Evolutionary conservation across 2,329 filamentous ascomycete genomes (phyloP).

Genomic region (Trichoderma asperellum): DNA sequence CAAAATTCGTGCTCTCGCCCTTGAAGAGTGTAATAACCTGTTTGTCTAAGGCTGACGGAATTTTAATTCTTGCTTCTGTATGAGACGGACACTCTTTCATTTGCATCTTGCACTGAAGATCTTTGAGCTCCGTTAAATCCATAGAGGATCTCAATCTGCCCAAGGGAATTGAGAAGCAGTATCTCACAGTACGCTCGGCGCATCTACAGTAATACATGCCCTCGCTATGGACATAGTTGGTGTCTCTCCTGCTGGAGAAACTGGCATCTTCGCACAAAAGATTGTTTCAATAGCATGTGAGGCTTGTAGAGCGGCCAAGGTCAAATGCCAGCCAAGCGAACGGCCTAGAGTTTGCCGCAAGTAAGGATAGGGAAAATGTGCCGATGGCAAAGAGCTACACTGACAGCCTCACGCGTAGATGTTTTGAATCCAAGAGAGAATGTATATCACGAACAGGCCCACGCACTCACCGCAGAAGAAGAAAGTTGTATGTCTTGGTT

Average conservation of each 20-base stretch:
- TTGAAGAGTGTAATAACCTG: neutral
- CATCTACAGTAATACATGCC: neutral
- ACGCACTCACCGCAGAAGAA: constrained; percentile 36
- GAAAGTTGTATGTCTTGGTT: constrained; percentile 35
- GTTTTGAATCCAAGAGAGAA: constrained; percentile 56
- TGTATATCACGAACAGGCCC: constrained; percentile 49
- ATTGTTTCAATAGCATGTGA: constrained; percentile 54
- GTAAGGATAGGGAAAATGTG: constrained; percentile 39
- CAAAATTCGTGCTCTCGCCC: neutral
- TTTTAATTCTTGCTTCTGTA: neutral
- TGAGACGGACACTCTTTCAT: neutral
- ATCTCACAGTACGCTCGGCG: neutral
- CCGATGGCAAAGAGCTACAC: neutral
- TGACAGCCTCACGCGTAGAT: constrained; percentile 44
- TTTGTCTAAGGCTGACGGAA: neutral
- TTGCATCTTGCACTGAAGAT: neutral
- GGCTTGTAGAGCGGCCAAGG: constrained; percentile 57
- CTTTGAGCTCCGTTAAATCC: neutral
- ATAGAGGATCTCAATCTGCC: neutral
- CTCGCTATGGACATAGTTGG: neutral
- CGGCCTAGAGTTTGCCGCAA: constrained; percentile 56
- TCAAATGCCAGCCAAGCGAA: constrained; percentile 55
- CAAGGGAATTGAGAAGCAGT: neutral
- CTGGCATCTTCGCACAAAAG: constrained; percentile 21
- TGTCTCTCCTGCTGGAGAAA: neutral